These are phyloP conservation scores for Amauroascus verrucosus DNA, from an alignment of 2,329 filamentous ascomycete genomes.

Conservation along the genomic window DNA sequence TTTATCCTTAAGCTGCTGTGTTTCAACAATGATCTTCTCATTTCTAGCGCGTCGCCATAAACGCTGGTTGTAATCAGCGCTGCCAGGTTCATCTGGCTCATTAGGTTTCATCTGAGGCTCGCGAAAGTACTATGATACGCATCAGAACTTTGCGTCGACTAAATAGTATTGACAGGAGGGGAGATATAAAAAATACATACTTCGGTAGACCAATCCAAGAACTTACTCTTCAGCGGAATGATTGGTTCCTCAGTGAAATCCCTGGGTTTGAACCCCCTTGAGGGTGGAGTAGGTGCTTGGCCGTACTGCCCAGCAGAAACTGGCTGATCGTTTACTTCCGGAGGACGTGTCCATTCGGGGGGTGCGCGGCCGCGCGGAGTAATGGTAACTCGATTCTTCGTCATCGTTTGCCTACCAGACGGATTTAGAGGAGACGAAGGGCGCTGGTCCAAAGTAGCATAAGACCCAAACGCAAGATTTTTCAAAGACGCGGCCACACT, in stretches of 20 bases:
- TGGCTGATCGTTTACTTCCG: slow-evolving; percentile 63
- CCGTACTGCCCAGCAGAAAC: slow-evolving; percentile 61
- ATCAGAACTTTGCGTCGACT: neutral
- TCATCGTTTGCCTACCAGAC: slow-evolving; percentile 20
- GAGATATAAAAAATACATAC: slow-evolving; percentile 30
- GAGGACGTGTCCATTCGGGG: slow-evolving; percentile 53
- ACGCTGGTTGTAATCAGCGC: slow-evolving; percentile 88
- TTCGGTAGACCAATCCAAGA: slow-evolving; percentile 91
- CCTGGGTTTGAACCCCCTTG: slow-evolving; percentile 60
- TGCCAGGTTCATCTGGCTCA: slow-evolving; percentile 91
- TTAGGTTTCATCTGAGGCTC: slow-evolving; percentile 97
- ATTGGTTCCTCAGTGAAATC: slow-evolving; percentile 48
- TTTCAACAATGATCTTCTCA: slow-evolving; percentile 81
- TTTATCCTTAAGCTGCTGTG: slow-evolving; percentile 83
- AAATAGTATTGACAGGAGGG: no score
- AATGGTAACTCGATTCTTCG: slow-evolving; percentile 29
- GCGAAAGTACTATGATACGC: slow-evolving; percentile 62
- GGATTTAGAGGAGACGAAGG: slow-evolving; percentile 22
- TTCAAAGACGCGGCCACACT: slow-evolving; percentile 56
- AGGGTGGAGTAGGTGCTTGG: slow-evolving; percentile 65
- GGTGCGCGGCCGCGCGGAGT: slow-evolving; percentile 43
- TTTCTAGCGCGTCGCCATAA: slow-evolving; percentile 89
- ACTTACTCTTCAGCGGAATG: slow-evolving; percentile 70
- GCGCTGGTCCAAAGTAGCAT: slow-evolving; percentile 27
- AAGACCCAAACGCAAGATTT: slow-evolving; percentile 47